Percentiles rank a stretch among this genome's conserved stretches.
These are phyloP conservation scores for Pochonia chlamydosporia DNA, from an alignment of 2,329 filamentous ascomycete genomes.

Conservation along the genomic window DNA sequence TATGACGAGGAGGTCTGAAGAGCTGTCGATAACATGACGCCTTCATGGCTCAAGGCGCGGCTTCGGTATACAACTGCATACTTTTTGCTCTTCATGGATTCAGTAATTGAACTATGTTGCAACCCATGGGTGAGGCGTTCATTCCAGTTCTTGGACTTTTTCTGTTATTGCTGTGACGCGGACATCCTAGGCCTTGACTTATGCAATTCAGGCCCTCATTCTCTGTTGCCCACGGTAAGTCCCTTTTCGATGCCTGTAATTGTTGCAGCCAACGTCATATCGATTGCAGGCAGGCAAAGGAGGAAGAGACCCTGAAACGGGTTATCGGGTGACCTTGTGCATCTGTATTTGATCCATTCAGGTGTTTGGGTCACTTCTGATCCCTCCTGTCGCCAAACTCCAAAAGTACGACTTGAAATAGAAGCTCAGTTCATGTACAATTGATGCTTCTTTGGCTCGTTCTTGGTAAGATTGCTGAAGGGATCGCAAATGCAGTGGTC, in stretches of 20 bases:
- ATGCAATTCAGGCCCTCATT: constrained; percentile 1
- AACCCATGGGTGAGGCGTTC: no score
- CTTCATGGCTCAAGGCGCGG: neutral
- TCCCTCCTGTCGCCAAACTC: no score
- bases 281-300: constrained; percentile 1
- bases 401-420: no score
- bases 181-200: neutral
- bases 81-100: no score
- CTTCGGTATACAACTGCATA: no score
- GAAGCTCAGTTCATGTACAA: no score
- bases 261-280: constrained; percentile 3
- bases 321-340: neutral
- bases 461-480: no score
- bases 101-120: no score
- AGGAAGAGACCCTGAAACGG: neutral
- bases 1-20: constrained; percentile 11
- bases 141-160: no score
- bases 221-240: neutral
- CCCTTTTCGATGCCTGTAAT: neutral
- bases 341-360: neutral
- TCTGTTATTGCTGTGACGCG: neutral
- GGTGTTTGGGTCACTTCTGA: no score
- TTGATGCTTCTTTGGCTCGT: no score
- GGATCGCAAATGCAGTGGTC: no score
- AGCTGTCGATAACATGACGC: neutral